Evolutionary conservation across 2,329 filamentous ascomycete species (phyloP), one percentile per base, ranked within the genome.

Genomic region (Fusarium brachygibbosum): DNA sequence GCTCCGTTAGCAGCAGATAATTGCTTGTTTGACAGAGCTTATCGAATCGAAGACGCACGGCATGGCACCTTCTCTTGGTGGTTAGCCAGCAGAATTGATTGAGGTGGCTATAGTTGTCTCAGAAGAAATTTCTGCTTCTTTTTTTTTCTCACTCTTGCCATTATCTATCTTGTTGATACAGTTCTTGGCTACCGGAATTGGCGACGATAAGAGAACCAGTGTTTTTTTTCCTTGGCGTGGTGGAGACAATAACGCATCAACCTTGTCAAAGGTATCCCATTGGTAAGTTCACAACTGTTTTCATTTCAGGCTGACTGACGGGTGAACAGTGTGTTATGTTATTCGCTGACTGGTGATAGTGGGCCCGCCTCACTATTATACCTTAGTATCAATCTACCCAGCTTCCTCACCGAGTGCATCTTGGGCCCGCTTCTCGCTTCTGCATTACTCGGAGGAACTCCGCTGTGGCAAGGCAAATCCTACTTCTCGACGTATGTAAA

Each of bases 371-470:
- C 41, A 35, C 45, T 31, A 21, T n/a, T n/a, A n/a, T n/a, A n/a
- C n/a, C 49, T 25, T 25, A 42, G 23, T 9, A n/a, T 45, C 42
- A 21, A 44, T 48, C 37, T 40, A 41, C 38, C 38, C 23, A 42
- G 21, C 40, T 42, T 42, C 37, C 57, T 55, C 44, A 29, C 40
- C 17, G 41, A 40, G 19, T 28, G 40, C 35, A 41, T 54, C 19
- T 38, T 40, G 50, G 44, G 40, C 35, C 45, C 64, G 41, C 49
- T 52, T 50, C 34, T 50, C 55, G 40, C 45, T 52, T 50, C 25
- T 38, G 52, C 44, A 34, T 40, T 23, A 23, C 49, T 68, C 67
- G 67, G 63, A 23, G 58, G 52, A 65, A 68, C 45, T 70, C 67
- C 63, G 54, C 42, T 42, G 63, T 70, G 63, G 54, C 54, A 23